These are phyloP conservation scores for Prosopis cineraria DNA, from an alignment of 306 rosid genomes.

Conservation along the genomic window DNA sequence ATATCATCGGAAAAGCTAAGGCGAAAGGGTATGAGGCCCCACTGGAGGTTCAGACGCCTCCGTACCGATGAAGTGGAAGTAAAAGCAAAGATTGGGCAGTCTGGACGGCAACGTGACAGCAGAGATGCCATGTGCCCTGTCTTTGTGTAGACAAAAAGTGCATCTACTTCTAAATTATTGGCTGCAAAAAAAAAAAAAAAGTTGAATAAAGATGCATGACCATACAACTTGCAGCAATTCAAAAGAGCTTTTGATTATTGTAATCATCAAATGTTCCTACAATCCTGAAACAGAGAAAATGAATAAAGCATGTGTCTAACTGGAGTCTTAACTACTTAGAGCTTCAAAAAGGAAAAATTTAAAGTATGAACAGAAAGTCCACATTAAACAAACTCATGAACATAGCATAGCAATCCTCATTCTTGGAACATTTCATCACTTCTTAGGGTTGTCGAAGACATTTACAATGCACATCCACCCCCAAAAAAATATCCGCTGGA, in stretches of 20 bases:
- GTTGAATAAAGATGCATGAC: constrained; percentile 13
- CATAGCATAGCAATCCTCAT: not conserved
- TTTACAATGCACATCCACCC: not conserved
- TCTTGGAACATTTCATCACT: not conserved
- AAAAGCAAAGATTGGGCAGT: constrained; percentile 97
- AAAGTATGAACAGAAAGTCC: not conserved
- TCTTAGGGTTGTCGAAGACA: not conserved
- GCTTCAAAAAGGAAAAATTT: constrained; percentile 32
- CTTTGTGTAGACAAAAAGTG: constrained; percentile 88
- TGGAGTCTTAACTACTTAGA: not conserved
- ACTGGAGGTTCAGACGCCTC: constrained; percentile 90
- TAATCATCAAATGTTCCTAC: not conserved
- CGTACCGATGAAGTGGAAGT: constrained; percentile 78
- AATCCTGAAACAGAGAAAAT: not conserved
- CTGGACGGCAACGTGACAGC: constrained; percentile 95
- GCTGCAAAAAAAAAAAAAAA: constrained; percentile 63
- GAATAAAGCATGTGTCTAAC: constrained; percentile 16
- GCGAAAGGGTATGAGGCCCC: constrained; percentile 99
- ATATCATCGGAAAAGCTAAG: constrained; percentile 90
- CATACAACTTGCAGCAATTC: constrained; percentile 1
- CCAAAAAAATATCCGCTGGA: not conserved
- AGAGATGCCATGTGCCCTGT: constrained; percentile 97
- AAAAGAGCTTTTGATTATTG: not conserved
- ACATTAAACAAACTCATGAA: constrained; percentile 11
- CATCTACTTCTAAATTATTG: constrained; percentile 91